These are phyloP conservation scores for Ganoderma lingzhi DNA, from an alignment of 1,284 basidiomycete species.

Conservation along the genomic window DNA sequence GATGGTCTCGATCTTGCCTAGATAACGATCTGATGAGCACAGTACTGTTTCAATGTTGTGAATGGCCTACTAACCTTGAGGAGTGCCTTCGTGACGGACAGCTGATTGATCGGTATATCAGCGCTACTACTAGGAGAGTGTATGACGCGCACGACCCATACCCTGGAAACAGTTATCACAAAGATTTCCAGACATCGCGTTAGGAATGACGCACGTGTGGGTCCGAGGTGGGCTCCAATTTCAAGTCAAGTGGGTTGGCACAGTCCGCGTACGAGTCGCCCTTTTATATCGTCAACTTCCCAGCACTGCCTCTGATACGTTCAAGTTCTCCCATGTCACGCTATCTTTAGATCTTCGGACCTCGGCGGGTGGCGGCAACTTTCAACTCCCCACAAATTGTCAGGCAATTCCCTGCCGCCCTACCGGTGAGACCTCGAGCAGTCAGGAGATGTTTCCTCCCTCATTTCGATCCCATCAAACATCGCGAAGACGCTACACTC, in stretches of 20 bases:
- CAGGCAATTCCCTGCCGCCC: not conserved
- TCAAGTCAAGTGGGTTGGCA: not conserved
- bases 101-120: slow-evolving; percentile 43
- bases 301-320: not conserved
- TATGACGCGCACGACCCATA: slow-evolving; percentile 29
- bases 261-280: not conserved
- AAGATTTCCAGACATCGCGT: slow-evolving; percentile 42
- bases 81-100: slow-evolving; percentile 63
- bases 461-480: not conserved
- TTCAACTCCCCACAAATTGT: not conserved
- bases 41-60: not conserved
- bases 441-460: not conserved
- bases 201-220: not conserved
- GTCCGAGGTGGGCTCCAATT: not conserved
- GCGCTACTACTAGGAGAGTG: not conserved
- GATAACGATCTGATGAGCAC: not conserved
- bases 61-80: slow-evolving; percentile 48
- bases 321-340: not conserved
- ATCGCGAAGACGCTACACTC: too few species aligned
- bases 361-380: not conserved
- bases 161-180: slow-evolving; percentile 60
- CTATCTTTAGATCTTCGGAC: not conserved
- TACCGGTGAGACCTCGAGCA: too few species aligned
- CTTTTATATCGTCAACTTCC: not conserved
- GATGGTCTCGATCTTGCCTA: slow-evolving; percentile 54